Percentiles rank a stretch among this genome's conserved stretches.
Evolutionary conservation across 129 eudicot genomes (phyloP).

Genomic region (Arctium lappa): DNA sequence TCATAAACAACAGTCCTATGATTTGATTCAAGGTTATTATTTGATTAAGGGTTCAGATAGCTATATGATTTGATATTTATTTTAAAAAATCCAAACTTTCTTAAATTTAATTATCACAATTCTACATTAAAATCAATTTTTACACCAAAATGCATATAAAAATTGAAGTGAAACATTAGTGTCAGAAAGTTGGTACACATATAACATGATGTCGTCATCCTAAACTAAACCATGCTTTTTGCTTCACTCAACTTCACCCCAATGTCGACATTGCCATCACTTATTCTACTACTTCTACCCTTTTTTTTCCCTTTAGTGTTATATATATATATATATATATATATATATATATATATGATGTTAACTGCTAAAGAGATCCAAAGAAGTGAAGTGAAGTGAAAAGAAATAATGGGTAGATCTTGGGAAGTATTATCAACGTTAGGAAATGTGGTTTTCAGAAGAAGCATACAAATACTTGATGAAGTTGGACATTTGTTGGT

Average conservation of each 20-base stretch:
- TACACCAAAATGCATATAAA: neutral
- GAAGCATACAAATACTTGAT: neutral
- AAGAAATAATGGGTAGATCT: constrained; percentile 10
- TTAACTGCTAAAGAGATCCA: neutral
- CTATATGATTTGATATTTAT: no score
- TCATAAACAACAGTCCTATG: neutral
- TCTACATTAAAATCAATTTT: neutral
- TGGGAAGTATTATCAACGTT: constrained; percentile 4
- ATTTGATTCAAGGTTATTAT: neutral
- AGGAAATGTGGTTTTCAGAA: constrained; percentile 1
- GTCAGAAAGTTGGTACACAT: constrained; percentile 1
- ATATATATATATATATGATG: neutral
- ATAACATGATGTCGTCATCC: constrained; percentile 19
- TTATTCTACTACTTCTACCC: neutral
- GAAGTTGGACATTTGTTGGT: neutral
- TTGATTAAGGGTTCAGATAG: neutral
- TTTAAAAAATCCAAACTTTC: neutral
- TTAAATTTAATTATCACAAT: neutral
- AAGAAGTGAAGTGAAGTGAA: constrained; percentile 13
- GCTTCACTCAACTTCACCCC: neutral
- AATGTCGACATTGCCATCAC: constrained; percentile 14
- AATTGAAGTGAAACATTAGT: neutral
- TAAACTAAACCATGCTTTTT: neutral
- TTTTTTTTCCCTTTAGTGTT: neutral
- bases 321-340: neutral